phyloP scores from a whole-genome alignment of 352 stramenopile genomes.

The Pythium aquatile region DNA sequence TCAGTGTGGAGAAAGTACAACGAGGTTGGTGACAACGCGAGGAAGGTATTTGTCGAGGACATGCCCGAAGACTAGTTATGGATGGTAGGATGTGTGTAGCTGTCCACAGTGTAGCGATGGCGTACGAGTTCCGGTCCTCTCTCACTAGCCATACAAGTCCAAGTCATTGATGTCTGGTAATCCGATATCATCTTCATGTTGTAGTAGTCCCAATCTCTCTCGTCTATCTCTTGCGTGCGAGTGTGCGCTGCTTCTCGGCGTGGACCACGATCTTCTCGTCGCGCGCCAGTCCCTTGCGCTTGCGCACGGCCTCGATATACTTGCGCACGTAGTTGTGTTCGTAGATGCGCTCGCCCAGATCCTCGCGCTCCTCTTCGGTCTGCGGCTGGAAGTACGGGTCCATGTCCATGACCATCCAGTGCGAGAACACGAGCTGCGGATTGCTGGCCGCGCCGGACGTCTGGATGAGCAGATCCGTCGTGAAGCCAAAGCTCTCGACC shows the following conservation, averaged over 20 bases:
- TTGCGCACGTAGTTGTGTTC: slow-evolving; percentile 93
- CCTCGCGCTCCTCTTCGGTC: slow-evolving; percentile 95
- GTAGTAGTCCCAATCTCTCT: too few species aligned
- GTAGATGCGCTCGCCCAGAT: slow-evolving; percentile 91
- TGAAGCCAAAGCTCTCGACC: slow-evolving; percentile 93
- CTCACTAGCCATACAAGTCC: too few species aligned
- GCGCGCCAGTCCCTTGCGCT: slow-evolving; percentile 92
- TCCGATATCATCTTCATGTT: too few species aligned
- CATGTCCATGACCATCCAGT: slow-evolving; percentile 93
- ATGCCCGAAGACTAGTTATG: too few species aligned
- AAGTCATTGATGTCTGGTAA: too few species aligned
- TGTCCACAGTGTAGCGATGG: too few species aligned
- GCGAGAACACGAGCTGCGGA: slow-evolving; percentile 94
- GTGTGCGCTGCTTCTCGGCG: slow-evolving; percentile 95
- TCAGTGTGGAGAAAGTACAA: too few species aligned
- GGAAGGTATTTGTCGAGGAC: too few species aligned
- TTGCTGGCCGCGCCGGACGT: slow-evolving; percentile 95
- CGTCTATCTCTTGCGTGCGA: slow-evolving; percentile 84
- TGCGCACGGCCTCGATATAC: slow-evolving; percentile 93
- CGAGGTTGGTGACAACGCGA: too few species aligned
- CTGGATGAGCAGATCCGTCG: slow-evolving; percentile 91
- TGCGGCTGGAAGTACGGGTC: slow-evolving; percentile 97
- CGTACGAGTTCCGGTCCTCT: too few species aligned
- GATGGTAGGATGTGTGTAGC: too few species aligned
- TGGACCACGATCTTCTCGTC: slow-evolving; percentile 96